Percentiles rank a stretch among this genome's conserved stretches.
Evolutionary conservation across 73 alveolate genomes (phyloP).

Genomic region (Loxodes magnus): DNA sequence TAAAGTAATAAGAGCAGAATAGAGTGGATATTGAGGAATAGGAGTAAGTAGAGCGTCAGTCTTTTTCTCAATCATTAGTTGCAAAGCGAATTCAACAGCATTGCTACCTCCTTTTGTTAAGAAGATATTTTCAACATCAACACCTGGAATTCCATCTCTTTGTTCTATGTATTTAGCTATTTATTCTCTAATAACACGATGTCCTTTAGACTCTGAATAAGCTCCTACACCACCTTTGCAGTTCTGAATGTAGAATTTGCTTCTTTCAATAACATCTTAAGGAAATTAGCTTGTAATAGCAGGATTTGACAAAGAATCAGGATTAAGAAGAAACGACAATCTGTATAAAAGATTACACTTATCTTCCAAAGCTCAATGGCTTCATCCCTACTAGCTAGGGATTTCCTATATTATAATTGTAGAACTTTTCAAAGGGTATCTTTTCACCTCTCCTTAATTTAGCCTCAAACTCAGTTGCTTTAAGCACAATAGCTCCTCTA

Average conservation of each 20-base stretch:
- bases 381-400: conserved; percentile 33
- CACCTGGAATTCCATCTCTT: conserved; percentile 37
- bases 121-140: conserved; percentile 31
- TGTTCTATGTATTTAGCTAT: conserved; percentile 38
- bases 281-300: conserved; percentile 5
- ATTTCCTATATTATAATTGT: conserved; percentile 38
- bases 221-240: conserved; percentile 38
- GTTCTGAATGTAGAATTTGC: neutral
- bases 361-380: conserved; percentile 43
- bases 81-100: conserved; percentile 34
- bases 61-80: conserved; percentile 20
- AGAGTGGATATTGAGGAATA: conserved; percentile 93
- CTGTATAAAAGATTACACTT: conserved; percentile 27
- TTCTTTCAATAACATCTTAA: conserved; percentile 18
- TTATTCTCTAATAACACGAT: conserved; percentile 18
- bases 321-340: too few relatives aligned
- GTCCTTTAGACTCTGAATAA: conserved; percentile 44
- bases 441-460: conserved; percentile 18
- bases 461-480: conserved; percentile 25
- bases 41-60: conserved; percentile 76
- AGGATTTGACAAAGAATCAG: conserved; percentile 6
- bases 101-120: conserved; percentile 57
- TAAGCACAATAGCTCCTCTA: conserved; percentile 33
- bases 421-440: conserved; percentile 20
- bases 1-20: conserved; percentile 74